Evolutionary conservation across 2,329 filamentous ascomycete genomes (phyloP).

Genomic region (Plectosphaerella plurivora): DNA sequence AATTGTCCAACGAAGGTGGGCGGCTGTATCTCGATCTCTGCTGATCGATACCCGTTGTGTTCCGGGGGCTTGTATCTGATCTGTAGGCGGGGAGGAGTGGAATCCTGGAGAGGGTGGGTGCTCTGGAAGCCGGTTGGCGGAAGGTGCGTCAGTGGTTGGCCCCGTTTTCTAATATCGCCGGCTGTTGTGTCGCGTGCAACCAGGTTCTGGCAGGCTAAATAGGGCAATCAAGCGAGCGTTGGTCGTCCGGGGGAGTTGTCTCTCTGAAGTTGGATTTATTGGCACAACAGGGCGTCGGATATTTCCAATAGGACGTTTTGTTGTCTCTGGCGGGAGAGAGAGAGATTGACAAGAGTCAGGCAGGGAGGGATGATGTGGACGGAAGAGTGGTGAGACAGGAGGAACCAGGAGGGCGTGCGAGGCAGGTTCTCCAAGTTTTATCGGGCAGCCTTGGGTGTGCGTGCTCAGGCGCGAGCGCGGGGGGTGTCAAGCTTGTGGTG

Average conservation of each 20-base stretch:
- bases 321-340: not conserved
- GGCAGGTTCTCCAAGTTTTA: conserved; percentile 2
- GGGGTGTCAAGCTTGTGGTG: not conserved
- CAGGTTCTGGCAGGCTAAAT: not conserved
- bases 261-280: not conserved
- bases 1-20: too few species aligned
- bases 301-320: not conserved
- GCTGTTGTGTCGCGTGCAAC: not conserved
- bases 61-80: too few species aligned
- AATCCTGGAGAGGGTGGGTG: too few species aligned
- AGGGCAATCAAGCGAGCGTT: not conserved
- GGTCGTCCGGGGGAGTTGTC: not conserved
- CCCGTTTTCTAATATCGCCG: not conserved
- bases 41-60: too few species aligned
- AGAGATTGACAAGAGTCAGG: conserved; percentile 1
- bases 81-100: too few species aligned
- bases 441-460: conserved; percentile 1
- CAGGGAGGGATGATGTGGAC: not conserved
- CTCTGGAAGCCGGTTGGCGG: too few species aligned
- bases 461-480: conserved; percentile 8
- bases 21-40: too few species aligned
- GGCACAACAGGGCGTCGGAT: not conserved
- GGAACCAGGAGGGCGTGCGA: conserved; percentile 5
- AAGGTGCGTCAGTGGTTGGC: too few species aligned
- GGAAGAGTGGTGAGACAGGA: conserved; percentile 10